These are phyloP conservation scores for Schizosaccharomyces cryophilus DNA, from an alignment of 805 yeast genomes.

Conservation along the genomic window DNA sequence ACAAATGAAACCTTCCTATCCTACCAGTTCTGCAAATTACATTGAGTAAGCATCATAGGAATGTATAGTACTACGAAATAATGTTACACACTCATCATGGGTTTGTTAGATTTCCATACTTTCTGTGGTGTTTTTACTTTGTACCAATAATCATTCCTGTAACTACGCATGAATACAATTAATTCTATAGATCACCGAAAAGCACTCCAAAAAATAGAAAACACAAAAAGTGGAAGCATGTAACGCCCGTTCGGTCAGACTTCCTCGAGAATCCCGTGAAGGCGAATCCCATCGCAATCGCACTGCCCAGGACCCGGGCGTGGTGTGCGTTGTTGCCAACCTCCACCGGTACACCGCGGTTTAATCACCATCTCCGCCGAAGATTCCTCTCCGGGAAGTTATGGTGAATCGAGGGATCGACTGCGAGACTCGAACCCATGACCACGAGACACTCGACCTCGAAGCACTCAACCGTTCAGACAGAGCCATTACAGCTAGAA, in stretches of 20 bases:
- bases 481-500: neutral
- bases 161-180: no score
- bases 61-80: no score
- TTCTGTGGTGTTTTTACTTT: no score
- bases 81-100: no score
- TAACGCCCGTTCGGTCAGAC: slow-evolving; percentile 1
- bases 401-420: neutral
- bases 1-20: no score
- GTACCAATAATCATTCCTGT: no score
- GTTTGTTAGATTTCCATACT: no score
- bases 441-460: neutral
- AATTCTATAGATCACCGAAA: no score
- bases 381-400: neutral
- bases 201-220: neutral
- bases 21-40: no score
- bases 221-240: slow-evolving; percentile 3
- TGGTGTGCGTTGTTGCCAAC: slow-evolving; percentile 16
- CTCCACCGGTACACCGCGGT: neutral
- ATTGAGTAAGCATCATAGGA: no score
- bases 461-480: neutral
- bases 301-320: slow-evolving; percentile 14
- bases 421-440: slow-evolving; percentile 1
- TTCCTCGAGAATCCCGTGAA: slow-evolving; percentile 2
- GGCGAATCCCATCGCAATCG: slow-evolving; percentile 2
- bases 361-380: neutral